A percentile compares a stretch with the other conserved stretches of the same genome.
Evolutionary conservation across 331 rosid species (phyloP).

Genomic region (Cydonia oblonga): DNA sequence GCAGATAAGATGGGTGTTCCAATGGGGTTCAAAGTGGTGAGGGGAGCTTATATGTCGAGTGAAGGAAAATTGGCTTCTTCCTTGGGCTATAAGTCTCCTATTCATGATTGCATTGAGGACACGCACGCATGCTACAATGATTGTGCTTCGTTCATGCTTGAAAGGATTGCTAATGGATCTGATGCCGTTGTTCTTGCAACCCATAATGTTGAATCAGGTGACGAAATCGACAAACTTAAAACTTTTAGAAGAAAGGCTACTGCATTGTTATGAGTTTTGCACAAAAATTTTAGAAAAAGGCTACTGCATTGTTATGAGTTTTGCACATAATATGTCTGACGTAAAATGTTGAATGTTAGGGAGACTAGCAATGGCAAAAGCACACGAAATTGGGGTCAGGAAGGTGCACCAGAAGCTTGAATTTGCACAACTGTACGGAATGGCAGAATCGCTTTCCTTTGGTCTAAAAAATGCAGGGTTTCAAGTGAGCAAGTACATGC

Average conservation of each 20-base stretch:
- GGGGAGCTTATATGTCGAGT: conserved; percentile 89
- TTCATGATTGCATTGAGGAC: conserved; percentile 54
- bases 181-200: conserved; percentile 72
- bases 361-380: conserved; percentile 64
- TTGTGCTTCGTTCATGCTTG: conserved; percentile 54
- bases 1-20: conserved; percentile 56
- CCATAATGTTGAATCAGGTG: conserved; percentile 82
- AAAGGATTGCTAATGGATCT: conserved; percentile 48
- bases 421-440: conserved; percentile 80
- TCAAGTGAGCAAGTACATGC: conserved; percentile 92
- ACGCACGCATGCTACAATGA: conserved; percentile 67
- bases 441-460: conserved; percentile 79
- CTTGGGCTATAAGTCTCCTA: conserved; percentile 55
- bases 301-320: background rate
- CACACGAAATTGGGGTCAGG: conserved; percentile 62
- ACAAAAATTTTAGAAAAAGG: background rate
- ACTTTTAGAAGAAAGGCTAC: too few relatives aligned
- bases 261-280: background rate
- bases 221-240: background rate
- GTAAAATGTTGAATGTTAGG: conserved; percentile 22
- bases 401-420: conserved; percentile 63
- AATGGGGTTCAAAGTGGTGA: conserved; percentile 72
- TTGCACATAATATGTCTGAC: background rate
- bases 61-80: conserved; percentile 51
- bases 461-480: conserved; percentile 82